Evolutionary conservation across 2,329 filamentous ascomycete genomes (phyloP).

Genomic region (Aspergillus fijiensis): DNA sequence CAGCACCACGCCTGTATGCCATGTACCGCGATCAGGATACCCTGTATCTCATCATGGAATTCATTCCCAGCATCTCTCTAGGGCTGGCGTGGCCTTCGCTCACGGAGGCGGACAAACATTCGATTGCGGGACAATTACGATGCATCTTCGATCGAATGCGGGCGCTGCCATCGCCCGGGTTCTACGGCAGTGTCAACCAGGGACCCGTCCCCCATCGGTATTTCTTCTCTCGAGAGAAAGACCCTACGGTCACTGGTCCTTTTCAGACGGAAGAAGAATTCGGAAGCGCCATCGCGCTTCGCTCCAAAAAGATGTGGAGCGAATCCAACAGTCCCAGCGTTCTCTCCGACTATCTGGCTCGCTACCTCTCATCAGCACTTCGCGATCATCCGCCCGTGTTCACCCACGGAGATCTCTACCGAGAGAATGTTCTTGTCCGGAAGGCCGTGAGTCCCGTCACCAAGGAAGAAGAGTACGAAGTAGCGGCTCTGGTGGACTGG

Average conservation of each 20-base stretch:
- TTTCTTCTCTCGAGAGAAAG: slow-evolving; percentile 21
- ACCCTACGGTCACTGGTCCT: slow-evolving; percentile 17
- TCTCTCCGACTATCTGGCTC: slow-evolving; percentile 21
- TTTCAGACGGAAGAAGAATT: slow-evolving; percentile 23
- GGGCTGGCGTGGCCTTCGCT: slow-evolving; percentile 17
- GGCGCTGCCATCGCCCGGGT: slow-evolving; percentile 21
- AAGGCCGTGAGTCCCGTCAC: slow-evolving; percentile 14
- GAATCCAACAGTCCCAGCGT: slow-evolving; percentile 16
- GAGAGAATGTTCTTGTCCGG: slow-evolving; percentile 23
- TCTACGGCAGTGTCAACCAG: slow-evolving; percentile 21
- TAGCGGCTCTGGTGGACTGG: slow-evolving; percentile 26
- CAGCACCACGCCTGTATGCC: slow-evolving; percentile 22
- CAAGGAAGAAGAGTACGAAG: slow-evolving; percentile 18
- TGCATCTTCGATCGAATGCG: slow-evolving; percentile 20
- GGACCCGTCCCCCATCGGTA: slow-evolving; percentile 23
- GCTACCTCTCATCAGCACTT: slow-evolving; percentile 21
- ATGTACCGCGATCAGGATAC: slow-evolving; percentile 19
- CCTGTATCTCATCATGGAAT: slow-evolving; percentile 22
- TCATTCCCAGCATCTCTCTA: slow-evolving; percentile 14
- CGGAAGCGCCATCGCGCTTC: slow-evolving; percentile 19
- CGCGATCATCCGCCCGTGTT: slow-evolving; percentile 21
- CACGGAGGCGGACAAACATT: slow-evolving; percentile 17
- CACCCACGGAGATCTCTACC: slow-evolving; percentile 26
- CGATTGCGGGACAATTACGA: slow-evolving; percentile 15
- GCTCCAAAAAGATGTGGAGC: slow-evolving; percentile 17